These are phyloP conservation scores for Candida maesae DNA, from an alignment of 805 yeast species.

Conservation along the genomic window DNA sequence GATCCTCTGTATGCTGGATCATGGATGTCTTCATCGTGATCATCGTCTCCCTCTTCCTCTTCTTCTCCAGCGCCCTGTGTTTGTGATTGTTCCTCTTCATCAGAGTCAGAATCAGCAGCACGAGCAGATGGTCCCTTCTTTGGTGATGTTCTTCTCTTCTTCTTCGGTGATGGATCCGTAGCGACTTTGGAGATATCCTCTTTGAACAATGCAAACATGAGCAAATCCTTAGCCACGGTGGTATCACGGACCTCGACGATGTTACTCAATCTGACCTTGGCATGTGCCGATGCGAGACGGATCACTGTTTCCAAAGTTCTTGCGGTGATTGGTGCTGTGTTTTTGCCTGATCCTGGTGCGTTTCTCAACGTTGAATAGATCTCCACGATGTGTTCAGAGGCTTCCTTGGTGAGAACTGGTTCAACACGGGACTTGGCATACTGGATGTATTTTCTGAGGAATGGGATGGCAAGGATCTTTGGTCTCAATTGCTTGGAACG, in stretches of 20 bases:
- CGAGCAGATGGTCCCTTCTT: background rate
- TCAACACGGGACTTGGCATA: constrained; percentile 86
- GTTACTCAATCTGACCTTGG: constrained; percentile 84
- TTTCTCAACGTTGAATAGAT: constrained; percentile 82
- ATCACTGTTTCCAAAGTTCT: constrained; percentile 95
- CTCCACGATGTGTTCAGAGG: constrained; percentile 75
- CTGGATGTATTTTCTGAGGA: constrained; percentile 87
- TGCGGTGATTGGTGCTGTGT: constrained; percentile 95
- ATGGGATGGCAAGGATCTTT: constrained; percentile 68
- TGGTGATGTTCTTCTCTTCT: constrained; percentile 33
- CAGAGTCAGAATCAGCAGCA: constrained; percentile 5
- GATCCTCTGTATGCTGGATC: background rate
- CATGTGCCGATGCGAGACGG: constrained; percentile 94
- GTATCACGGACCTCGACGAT: constrained; percentile 78
- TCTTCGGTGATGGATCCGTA: constrained; percentile 17
- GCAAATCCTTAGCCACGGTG: constrained; percentile 74
- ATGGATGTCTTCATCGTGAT: background rate
- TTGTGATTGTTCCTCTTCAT: constrained; percentile 3
- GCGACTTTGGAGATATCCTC: constrained; percentile 44
- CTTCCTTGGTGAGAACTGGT: constrained; percentile 75
- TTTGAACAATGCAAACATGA: constrained; percentile 82
- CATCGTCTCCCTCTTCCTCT: background rate
- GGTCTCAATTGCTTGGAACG: constrained; percentile 31
- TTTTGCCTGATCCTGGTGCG: constrained; percentile 58
- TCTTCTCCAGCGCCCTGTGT: background rate